Evolutionary conservation across 1,139 yeast genomes (phyloP).

Genomic region (Geotrichum citri-aurantii): DNA sequence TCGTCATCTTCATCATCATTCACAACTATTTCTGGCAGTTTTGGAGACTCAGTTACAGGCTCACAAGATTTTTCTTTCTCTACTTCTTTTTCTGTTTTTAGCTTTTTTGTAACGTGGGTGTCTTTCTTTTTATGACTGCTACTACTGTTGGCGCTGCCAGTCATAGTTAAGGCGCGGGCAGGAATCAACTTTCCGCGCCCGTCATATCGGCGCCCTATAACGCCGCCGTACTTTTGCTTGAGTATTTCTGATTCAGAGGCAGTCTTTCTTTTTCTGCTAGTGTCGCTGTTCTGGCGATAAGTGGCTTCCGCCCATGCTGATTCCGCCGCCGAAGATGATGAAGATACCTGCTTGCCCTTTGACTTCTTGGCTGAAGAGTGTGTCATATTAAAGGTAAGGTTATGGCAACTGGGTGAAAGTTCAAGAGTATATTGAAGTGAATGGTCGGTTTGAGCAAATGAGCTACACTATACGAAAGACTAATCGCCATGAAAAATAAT

Average conservation of each 20-base stretch:
- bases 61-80: not conserved
- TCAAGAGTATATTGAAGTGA: not conserved
- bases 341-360: not conserved
- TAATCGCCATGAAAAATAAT: not conserved
- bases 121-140: not conserved
- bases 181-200: constrained; percentile 16
- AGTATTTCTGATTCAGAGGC: not conserved
- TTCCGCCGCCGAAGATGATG: not conserved
- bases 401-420: not conserved
- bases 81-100: not conserved
- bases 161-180: constrained; percentile 1
- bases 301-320: constrained; percentile 4
- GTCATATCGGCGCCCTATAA: constrained; percentile 16
- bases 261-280: not conserved
- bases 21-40: constrained; percentile 34
- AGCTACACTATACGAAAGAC: not conserved
- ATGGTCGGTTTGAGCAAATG: not conserved
- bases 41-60: not conserved
- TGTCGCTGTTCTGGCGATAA: not conserved
- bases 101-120: not conserved
- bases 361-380: not conserved
- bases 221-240: constrained; percentile 16
- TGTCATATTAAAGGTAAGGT: not conserved
- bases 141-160: not conserved
- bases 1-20: constrained; percentile 28